Percentiles rank a stretch among this genome's conserved stretches.
phyloP scores from a whole-genome alignment of 805 yeast species.

The Blastobotrys peoriensis region DNA sequence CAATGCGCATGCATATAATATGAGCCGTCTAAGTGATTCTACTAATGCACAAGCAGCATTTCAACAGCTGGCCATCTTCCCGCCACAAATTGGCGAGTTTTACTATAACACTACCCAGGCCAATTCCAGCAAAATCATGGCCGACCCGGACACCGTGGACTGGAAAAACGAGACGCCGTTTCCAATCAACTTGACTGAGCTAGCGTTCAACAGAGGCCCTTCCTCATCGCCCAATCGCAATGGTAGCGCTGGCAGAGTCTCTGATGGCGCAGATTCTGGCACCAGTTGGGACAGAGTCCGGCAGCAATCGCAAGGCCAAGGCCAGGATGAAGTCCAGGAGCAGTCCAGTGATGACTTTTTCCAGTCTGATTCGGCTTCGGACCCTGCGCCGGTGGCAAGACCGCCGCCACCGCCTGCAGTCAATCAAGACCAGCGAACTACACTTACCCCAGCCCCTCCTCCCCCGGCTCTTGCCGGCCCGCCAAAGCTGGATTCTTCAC shows the following conservation, averaged over 20 bases:
- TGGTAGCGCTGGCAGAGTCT: neutral
- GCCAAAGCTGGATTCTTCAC: slow-evolving; percentile 1
- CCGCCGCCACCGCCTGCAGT: no score
- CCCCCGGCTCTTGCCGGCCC: slow-evolving; percentile 5
- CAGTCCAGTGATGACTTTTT: neutral
- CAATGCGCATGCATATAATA: slow-evolving; percentile 8
- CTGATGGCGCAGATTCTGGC: neutral
- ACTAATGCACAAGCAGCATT: slow-evolving; percentile 10
- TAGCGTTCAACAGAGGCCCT: neutral
- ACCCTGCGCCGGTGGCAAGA: neutral
- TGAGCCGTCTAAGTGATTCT: slow-evolving; percentile 2
- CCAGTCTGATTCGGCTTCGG: neutral
- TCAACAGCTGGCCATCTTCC: slow-evolving; percentile 11
- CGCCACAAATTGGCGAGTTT: slow-evolving; percentile 19
- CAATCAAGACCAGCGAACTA: neutral
- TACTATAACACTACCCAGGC: slow-evolving; percentile 16
- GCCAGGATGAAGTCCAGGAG: neutral
- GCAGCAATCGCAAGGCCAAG: neutral
- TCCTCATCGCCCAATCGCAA: neutral
- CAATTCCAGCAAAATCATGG: slow-evolving; percentile 15
- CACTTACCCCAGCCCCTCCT: slow-evolving; percentile 6
- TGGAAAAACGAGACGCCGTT: slow-evolving; percentile 17
- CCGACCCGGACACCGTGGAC: slow-evolving; percentile 18
- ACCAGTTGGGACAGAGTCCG: neutral
- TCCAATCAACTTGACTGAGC: slow-evolving; percentile 19